Base-by-base conservation (phyloP, 768 basidiomycete species). In the Kwoniella shandongensis region DNA sequence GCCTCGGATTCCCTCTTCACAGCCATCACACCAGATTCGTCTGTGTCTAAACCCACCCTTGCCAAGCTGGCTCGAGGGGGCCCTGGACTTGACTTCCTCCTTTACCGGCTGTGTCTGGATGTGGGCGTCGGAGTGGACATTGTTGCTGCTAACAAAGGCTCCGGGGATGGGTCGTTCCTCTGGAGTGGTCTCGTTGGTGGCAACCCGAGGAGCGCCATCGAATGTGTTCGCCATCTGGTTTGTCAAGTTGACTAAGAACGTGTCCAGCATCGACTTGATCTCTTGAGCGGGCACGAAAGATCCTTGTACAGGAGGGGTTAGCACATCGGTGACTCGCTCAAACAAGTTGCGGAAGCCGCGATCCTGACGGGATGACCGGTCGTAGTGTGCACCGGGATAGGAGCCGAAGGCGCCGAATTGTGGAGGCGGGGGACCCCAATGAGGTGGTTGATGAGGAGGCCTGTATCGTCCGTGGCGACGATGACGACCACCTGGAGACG, bases 161-260 rank as follows among this genome's bases (percentile, higher is more conserved):
- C 73, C 73, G 15, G 73, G 69, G 40, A 75, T 62, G 5, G 61
- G 35, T 12, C 48, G 50, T 23, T 74, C 72, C 46, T 56, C 63
- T 22, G 44, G 17, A 23, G 17, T 30, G 8, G 45, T 1, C 27
- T 51, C 41, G 38, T 29, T 40, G 13, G 53, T 36, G 15, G 49
- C 51, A n/a, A 62, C 59, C 17, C 38, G 44, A 44, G 67, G 51
- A 10, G 70, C 62, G 4, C 60, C 62, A 29, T 72, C 67, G 42
- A 73, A 69, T 18, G 69, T 73, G 18, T 50, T 59, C 2, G 73
- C 66, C 27, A 74, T 62, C 50, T 76, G 75, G 36, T 66, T 67
- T 10, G 69, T 58, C 30, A 76, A 52, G 57, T 76, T 74, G 45
- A 57, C 57, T 18, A 76, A 51, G 67, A 74, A 76, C 1, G 59